phyloP scores from a whole-genome alignment of 306 rosid genomes.

The Prunus mongolica region DNA sequence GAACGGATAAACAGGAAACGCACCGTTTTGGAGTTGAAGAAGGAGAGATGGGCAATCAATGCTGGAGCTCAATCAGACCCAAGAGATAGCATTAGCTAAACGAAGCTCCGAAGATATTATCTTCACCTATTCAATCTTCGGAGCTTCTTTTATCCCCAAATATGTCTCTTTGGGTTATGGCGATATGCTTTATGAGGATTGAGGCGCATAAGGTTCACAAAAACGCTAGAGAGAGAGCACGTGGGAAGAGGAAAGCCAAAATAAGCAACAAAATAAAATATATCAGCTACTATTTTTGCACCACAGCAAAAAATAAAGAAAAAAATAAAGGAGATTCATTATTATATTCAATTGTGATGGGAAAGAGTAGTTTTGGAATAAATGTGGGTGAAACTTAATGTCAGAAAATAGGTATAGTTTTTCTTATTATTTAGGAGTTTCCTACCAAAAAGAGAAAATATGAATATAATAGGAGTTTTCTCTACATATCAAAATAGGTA shows the following conservation, averaged over 20 bases:
- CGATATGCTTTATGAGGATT: slow-evolving; percentile 1
- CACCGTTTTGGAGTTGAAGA: not conserved
- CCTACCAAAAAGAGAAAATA: not conserved
- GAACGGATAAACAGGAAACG: not conserved
- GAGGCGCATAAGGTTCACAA: slow-evolving; percentile 1
- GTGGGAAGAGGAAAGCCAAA: not conserved
- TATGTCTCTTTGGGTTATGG: not conserved
- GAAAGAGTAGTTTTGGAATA: too few relatives aligned
- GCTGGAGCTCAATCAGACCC: not conserved
- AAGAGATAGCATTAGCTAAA: not conserved
- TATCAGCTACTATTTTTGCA: not conserved
- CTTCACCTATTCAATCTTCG: not conserved
- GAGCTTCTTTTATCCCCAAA: slow-evolving; percentile 1
- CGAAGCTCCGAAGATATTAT: not conserved
- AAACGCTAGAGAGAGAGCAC: not conserved
- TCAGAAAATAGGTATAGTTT: too few relatives aligned
- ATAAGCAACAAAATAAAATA: too few relatives aligned
- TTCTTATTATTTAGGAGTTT: not conserved
- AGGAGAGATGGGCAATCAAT: not conserved
- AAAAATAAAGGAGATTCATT: too few relatives aligned
- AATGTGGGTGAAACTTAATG: too few relatives aligned
- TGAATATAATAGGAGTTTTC: slow-evolving; percentile 21
- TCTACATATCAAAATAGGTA: slow-evolving; percentile 26
- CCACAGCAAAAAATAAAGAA: not conserved
- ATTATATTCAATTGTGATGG: too few relatives aligned